Percentiles rank a stretch among this genome's conserved stretches.
Evolutionary conservation across 371 early-diverging fungal genomes (phyloP).

Genomic region (Saksenaea vasiformis): DNA sequence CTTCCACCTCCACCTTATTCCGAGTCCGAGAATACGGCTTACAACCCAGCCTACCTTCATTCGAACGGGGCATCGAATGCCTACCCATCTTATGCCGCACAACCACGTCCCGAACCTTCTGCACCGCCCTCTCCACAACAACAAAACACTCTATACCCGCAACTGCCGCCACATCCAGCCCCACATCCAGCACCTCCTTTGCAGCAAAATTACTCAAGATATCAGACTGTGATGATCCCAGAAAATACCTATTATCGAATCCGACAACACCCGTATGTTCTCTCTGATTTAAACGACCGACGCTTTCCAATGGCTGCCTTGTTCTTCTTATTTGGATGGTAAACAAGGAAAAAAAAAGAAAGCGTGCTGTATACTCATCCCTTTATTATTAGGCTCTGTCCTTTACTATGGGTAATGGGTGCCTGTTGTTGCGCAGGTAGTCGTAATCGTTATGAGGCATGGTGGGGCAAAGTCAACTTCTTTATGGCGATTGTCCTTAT

Average conservation of each 20-base stretch:
- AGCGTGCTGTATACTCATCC: not conserved
- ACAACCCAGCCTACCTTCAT: constrained; percentile 17
- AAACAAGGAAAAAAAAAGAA: not conserved
- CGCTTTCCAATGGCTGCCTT: constrained; percentile 25
- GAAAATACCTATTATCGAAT: constrained; percentile 8
- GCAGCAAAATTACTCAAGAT: not conserved
- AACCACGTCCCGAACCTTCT: not conserved
- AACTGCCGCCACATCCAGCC: constrained; percentile 1
- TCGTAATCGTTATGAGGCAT: constrained; percentile 25
- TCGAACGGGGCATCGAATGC: not conserved
- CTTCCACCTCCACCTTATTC: constrained; percentile 20
- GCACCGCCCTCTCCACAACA: constrained; percentile 7
- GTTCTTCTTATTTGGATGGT: constrained; percentile 29
- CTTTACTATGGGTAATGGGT: constrained; percentile 24
- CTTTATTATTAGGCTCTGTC: constrained; percentile 18
- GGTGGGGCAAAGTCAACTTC: constrained; percentile 26
- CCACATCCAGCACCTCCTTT: constrained; percentile 2
- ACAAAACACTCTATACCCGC: constrained; percentile 4
- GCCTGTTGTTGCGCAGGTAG: constrained; percentile 29
- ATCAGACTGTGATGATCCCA: constrained; percentile 17
- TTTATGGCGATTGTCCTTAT: constrained; percentile 24
- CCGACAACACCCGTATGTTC: constrained; percentile 2
- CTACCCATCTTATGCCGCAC: constrained; percentile 1
- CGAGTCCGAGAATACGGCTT: constrained; percentile 16
- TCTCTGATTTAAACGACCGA: constrained; percentile 10